Evolutionary conservation across 2,329 filamentous ascomycete genomes (phyloP).

Genomic region (Neofusicoccum umdonicola): DNA sequence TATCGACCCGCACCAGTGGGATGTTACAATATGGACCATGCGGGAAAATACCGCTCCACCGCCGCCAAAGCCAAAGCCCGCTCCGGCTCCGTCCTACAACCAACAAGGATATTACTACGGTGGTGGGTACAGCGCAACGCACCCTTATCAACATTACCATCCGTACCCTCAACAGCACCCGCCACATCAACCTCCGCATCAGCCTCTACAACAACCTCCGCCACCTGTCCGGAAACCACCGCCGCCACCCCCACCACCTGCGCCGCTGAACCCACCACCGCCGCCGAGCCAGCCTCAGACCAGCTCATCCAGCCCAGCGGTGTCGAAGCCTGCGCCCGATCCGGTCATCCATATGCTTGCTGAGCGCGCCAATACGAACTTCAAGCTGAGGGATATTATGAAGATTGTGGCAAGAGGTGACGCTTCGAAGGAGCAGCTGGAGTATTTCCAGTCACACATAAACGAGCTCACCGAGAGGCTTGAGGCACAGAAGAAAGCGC

Average conservation of each 20-base stretch:
- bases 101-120: constrained; percentile 4
- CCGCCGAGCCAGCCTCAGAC: constrained; percentile 10
- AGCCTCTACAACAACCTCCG: constrained; percentile 26
- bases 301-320: constrained; percentile 11
- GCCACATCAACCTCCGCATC: constrained; percentile 24
- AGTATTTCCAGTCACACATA: constrained; percentile 76
- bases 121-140: constrained; percentile 2
- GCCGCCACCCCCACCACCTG: constrained; percentile 11
- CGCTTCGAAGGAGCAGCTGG: constrained; percentile 68
- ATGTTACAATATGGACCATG: constrained; percentile 70
- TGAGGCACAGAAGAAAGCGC: constrained; percentile 36
- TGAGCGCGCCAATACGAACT: constrained; percentile 70
- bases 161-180: constrained; percentile 27
- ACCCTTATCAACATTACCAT: constrained; percentile 20
- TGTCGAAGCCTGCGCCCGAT: constrained; percentile 52
- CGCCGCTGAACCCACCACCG: constrained; percentile 18
- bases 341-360: constrained; percentile 80
- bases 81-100: constrained; percentile 26
- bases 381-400: constrained; percentile 74
- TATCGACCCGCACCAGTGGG: constrained; percentile 76
- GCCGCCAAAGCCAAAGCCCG: constrained; percentile 24
- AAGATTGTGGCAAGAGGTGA: constrained; percentile 76
- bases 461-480: constrained; percentile 67
- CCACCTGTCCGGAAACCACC: constrained; percentile 19
- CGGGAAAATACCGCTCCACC: constrained; percentile 60